These are phyloP conservation scores for Musa schizocarpa DNA, from an alignment of 176 grass and related monocot species.

Conservation along the genomic window DNA sequence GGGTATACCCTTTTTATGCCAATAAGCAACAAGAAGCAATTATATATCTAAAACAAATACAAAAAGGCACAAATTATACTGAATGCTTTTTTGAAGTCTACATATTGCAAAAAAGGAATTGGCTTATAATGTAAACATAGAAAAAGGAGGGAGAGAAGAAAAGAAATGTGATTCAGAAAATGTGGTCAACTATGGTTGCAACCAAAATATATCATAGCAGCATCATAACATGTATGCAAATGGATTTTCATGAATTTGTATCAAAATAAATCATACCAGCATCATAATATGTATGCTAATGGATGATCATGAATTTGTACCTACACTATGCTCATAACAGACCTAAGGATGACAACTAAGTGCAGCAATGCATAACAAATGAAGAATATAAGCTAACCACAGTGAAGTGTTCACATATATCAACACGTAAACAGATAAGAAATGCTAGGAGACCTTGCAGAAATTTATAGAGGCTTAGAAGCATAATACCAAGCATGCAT, in stretches of 20 bases:
- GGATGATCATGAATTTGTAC: no score
- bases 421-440: not conserved
- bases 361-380: not conserved
- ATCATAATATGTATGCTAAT: no score
- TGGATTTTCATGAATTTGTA: no score
- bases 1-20: no score
- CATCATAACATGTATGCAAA: no score
- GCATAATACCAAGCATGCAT: not conserved
- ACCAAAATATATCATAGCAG: not conserved
- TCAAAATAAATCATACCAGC: no score
- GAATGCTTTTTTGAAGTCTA: not conserved
- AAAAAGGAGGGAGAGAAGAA: not conserved
- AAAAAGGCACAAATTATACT: not conserved
- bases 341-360: not conserved
- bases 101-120: not conserved
- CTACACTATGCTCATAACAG: no score
- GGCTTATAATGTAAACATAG: not conserved
- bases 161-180: not conserved
- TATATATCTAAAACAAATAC: not conserved
- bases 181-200: not conserved
- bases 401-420: not conserved
- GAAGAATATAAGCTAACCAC: not conserved
- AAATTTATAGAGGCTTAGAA: not conserved
- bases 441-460: not conserved
- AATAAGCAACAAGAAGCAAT: not conserved